Evolutionary conservation across 129 eudicot species (phyloP).

Genomic region (Ambrosia trifida): DNA sequence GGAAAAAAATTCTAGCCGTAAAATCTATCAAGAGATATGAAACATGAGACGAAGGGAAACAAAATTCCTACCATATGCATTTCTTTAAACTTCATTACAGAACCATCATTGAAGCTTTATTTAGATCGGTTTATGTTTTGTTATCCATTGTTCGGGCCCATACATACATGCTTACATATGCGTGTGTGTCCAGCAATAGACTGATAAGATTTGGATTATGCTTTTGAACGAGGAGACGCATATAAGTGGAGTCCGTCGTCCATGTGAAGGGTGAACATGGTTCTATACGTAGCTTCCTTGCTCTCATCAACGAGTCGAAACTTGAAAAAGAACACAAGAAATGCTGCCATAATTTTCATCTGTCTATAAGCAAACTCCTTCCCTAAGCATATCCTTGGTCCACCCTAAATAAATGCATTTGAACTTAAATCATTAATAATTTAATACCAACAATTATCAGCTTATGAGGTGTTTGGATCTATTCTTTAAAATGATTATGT

Average conservation of each 20-base stretch:
- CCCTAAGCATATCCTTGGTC: conserved; percentile 62
- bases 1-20: no score
- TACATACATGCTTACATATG: neutral
- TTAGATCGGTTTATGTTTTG: neutral
- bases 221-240: conserved; percentile 28
- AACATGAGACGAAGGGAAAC: no score
- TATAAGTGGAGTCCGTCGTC: conserved; percentile 44
- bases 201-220: conserved; percentile 1
- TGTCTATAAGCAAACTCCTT: conserved; percentile 71
- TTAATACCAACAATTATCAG: neutral
- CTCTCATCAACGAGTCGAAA: conserved; percentile 41
- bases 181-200: neutral
- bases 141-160: neutral
- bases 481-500: neutral
- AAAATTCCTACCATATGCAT: no score
- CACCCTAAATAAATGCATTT: conserved; percentile 32
- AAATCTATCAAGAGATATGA: no score
- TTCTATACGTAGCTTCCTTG: conserved; percentile 49
- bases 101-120: neutral
- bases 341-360: conserved; percentile 61
- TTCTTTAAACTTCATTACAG: neutral
- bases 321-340: conserved; percentile 43
- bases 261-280: conserved; percentile 62
- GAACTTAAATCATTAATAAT: neutral
- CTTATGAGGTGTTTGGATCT: neutral